Evolutionary conservation across 306 rosid genomes (phyloP).

Genomic region (Cajanus cajan): DNA sequence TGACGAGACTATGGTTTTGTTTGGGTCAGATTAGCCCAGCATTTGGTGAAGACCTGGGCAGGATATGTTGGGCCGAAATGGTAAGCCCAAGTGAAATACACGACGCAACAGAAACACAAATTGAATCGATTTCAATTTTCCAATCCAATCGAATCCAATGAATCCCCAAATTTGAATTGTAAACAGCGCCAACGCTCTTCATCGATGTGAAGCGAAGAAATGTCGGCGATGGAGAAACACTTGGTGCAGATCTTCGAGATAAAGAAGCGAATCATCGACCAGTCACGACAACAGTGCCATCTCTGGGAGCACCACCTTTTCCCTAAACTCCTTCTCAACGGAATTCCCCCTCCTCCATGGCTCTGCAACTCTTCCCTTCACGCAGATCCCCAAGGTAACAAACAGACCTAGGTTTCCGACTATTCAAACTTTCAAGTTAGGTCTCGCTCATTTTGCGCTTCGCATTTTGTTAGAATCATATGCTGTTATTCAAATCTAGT

Average conservation of each 20-base stretch:
- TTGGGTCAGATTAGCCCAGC: not conserved
- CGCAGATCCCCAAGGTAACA: slow-evolving; percentile 49
- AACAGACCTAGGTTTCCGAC: not conserved
- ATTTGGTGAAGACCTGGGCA: not conserved
- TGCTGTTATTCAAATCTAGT: too few species aligned
- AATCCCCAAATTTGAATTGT: slow-evolving; percentile 19
- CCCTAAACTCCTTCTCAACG: slow-evolving; percentile 74
- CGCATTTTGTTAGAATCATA: not conserved
- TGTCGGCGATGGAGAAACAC: slow-evolving; percentile 72
- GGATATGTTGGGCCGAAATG: not conserved
- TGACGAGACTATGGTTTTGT: not conserved
- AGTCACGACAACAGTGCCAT: slow-evolving; percentile 60
- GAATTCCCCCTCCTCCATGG: slow-evolving; percentile 83
- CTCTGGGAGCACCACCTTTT: slow-evolving; percentile 73
- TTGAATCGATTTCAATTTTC: not conserved
- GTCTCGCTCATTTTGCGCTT: not conserved
- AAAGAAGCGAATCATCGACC: slow-evolving; percentile 67
- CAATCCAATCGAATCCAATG: not conserved
- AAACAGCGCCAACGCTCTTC: slow-evolving; percentile 36
- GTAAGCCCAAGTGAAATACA: not conserved
- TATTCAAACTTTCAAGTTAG: not conserved
- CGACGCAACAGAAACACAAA: too few species aligned
- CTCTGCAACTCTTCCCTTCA: slow-evolving; percentile 43
- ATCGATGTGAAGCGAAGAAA: slow-evolving; percentile 9
- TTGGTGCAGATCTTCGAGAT: slow-evolving; percentile 73